A percentile compares a stretch with the other conserved stretches of the same genome.
Evolutionary conservation across 2,329 filamentous ascomycete genomes (phyloP).

Genomic region (Penicillium capsulatum): DNA sequence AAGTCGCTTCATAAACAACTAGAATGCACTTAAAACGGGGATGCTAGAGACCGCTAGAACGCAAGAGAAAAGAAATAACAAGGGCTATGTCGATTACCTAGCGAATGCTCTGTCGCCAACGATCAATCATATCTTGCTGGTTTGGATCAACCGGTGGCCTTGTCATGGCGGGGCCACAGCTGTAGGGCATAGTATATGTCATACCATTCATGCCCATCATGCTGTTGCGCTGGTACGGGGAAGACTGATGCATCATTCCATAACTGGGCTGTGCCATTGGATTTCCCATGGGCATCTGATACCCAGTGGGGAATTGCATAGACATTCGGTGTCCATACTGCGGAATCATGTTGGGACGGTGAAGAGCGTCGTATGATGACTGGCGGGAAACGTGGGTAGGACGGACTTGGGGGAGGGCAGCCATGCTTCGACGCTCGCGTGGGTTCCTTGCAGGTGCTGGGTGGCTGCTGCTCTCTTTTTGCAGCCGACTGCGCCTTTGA

Average conservation of each 20-base stretch:
- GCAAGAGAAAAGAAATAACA: conserved; percentile 4
- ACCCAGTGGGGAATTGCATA: conserved; percentile 25
- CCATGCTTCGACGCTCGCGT: conserved; percentile 44
- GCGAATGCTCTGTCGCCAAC: conserved; percentile 51
- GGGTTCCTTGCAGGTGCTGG: conserved; percentile 21
- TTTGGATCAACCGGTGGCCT: conserved; percentile 44
- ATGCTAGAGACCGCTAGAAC: no score
- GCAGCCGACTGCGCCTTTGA: conserved; percentile 44
- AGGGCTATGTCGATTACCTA: no score
- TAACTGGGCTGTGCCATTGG: conserved; percentile 22
- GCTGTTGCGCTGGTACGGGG: conserved; percentile 26
- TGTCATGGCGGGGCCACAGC: conserved; percentile 25
- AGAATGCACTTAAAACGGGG: no score
- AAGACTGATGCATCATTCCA: conserved; percentile 21
- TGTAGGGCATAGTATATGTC: conserved; percentile 25
- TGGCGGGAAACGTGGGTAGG: conserved; percentile 39
- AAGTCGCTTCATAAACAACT: no score
- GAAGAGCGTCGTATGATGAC: conserved; percentile 23
- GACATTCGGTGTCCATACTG: conserved; percentile 29
- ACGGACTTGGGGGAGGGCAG: conserved; percentile 51
- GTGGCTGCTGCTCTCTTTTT: conserved; percentile 36
- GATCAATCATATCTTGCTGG: conserved; percentile 56
- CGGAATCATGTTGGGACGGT: conserved; percentile 14
- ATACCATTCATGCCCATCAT: conserved; percentile 27
- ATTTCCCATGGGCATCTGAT: conserved; percentile 18